Evolutionary conservation across 1,284 basidiomycete species (phyloP), one percentile per base, ranked within the genome.

Genomic region (Marasmius tenuissimus): DNA sequence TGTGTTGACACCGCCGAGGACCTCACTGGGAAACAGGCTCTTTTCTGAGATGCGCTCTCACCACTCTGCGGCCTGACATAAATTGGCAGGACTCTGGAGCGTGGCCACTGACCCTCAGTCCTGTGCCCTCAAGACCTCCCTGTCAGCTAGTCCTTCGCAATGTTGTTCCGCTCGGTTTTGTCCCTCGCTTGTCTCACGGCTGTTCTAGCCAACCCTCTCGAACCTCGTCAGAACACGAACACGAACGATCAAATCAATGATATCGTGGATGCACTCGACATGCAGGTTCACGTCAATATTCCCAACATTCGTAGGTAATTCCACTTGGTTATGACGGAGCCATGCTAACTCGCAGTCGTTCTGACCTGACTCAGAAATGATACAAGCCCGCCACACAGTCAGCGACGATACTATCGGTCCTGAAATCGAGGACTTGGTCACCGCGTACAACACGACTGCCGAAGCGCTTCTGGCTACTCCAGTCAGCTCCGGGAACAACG

Each of bases 381-480:
- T 74, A 55, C 68, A 72, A 57, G 75, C 73, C n/a, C 66, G 67
- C 60, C 64, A 70, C 37, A 69, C 63, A 27, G 68, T 70, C 16
- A 70, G 55, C 20, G 69, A 71, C 42, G 54, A 61, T 18, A 76
- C 71, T n/a, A 39, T 76, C 50, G 67, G 65, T 0, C 33, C 60
- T 0, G 67, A 75, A 48, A 62, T 76, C 45, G 62, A 68, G 50
- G 42, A 61, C 18, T 59, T 76, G 55, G 64, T 69, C 47, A 65
- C 66, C 0, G 67, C 67, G 4, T 76, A 70, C 63, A 67, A 60
- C 18, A 65, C 47, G 3, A 66, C 70, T 18, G 47, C 65, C 14
- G 66, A 61, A 1, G 58, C 49, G 47, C 68, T 76, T 42, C 47
- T 50, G 3, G 65, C 58, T 10, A 75, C 67, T 18, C 56, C 71